Conservation (phyloP, 139 green algal species). For the Pleodorina starrii region DNA sequence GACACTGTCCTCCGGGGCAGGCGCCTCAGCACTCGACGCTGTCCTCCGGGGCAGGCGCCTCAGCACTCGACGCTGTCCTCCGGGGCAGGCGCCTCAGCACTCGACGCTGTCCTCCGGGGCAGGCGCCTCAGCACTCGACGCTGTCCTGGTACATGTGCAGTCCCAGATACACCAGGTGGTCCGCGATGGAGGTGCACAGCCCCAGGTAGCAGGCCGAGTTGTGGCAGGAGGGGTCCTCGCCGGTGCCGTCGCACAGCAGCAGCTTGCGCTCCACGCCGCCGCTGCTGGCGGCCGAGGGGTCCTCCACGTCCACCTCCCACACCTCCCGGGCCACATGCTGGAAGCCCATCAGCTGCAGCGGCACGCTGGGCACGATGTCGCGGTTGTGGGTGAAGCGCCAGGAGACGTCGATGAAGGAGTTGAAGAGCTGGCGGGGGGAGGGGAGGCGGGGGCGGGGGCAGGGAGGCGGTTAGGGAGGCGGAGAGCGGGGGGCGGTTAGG, state of each 20-base stretch:
- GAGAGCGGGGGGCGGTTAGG: no score
- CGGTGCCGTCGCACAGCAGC: conserved; percentile 81
- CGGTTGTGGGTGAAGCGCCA: conserved; percentile 92
- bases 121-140: conserved; percentile 59
- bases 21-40: no score
- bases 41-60: no score
- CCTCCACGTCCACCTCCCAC: conserved; percentile 79
- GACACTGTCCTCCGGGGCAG: no score
- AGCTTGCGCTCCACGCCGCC: conserved; percentile 51
- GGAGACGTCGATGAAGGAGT: conserved; percentile 55
- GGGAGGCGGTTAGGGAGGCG: no score
- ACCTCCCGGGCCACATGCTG: conserved; percentile 79
- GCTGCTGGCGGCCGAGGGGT: background rate
- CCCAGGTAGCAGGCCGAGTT: conserved; percentile 87
- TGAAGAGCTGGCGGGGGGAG: conserved; percentile 35
- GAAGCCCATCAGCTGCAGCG: conserved; percentile 81
- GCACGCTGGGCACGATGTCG: conserved; percentile 91
- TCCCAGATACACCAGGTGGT: conserved; percentile 87
- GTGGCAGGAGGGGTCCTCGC: conserved; percentile 90
- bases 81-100: no score
- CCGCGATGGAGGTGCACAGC: conserved; percentile 82
- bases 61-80: no score
- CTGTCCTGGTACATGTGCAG: conserved; percentile 74
- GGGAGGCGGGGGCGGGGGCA: background rate
- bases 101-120: no score